A percentile compares a stretch with the other conserved stretches of the same genome.
These are phyloP conservation scores for Xylariales sp. DNA, from an alignment of 2,329 filamentous ascomycete species.

Conservation along the genomic window DNA sequence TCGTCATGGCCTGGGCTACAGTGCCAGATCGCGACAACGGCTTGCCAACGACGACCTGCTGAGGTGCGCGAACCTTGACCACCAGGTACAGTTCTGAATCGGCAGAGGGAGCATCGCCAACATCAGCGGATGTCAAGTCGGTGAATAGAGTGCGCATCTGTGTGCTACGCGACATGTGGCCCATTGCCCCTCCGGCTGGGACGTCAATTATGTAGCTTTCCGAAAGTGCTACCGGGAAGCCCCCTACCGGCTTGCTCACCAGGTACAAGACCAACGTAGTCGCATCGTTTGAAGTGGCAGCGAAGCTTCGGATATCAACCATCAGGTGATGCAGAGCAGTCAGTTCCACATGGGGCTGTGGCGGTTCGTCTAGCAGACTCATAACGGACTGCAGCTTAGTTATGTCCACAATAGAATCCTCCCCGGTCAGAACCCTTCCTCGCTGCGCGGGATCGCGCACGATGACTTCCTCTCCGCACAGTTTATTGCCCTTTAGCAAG, in stretches of 20 bases:
- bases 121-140: conserved; percentile 75
- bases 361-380: conserved; percentile 86
- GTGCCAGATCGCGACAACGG: conserved; percentile 49
- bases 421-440: conserved; percentile 81
- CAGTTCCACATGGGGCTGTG: conserved; percentile 61
- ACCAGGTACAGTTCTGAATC: conserved; percentile 78
- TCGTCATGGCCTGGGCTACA: conserved; percentile 30
- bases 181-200: conserved; percentile 67
- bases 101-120: conserved; percentile 55
- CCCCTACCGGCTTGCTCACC: conserved; percentile 64
- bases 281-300: conserved; percentile 69
- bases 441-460: conserved; percentile 82
- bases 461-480: conserved; percentile 90
- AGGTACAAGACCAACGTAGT: conserved; percentile 75
- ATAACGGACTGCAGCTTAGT: conserved; percentile 91
- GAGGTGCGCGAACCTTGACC: conserved; percentile 67
- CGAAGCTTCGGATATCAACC: conserved; percentile 78
- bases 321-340: conserved; percentile 75
- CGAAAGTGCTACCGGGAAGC: conserved; percentile 63
- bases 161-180: conserved; percentile 57
- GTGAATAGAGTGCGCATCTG: conserved; percentile 83
- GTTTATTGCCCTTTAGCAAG: conserved; percentile 87
- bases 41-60: conserved; percentile 42
- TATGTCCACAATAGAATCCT: conserved; percentile 89
- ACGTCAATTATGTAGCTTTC: conserved; percentile 81